phyloP scores from a whole-genome alignment of 257 asterid species.

The Rubia yunnanensis region DNA sequence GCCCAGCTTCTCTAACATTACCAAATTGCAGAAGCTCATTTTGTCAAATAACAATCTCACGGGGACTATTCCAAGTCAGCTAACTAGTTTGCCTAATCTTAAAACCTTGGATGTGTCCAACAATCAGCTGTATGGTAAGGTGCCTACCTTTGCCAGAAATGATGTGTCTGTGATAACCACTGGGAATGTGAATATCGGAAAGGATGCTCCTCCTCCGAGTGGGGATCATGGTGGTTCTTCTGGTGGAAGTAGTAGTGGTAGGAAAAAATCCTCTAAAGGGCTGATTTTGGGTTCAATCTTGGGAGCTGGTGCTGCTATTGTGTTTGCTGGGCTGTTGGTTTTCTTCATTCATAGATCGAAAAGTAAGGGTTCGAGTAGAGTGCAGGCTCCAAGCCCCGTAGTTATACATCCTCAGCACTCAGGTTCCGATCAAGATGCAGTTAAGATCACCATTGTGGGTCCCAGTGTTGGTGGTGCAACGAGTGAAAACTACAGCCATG shows the following conservation, averaged over 20 bases:
- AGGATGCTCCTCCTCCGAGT: slow-evolving; percentile 49
- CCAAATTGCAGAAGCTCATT: slow-evolving; percentile 41
- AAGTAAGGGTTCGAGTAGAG: slow-evolving; percentile 31
- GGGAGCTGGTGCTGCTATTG: slow-evolving; percentile 39
- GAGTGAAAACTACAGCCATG: slow-evolving; percentile 44
- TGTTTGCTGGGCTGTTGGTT: slow-evolving; percentile 36
- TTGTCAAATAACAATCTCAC: slow-evolving; percentile 44
- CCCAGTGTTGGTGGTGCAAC: slow-evolving; percentile 42
- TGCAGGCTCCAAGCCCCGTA: slow-evolving; percentile 38
- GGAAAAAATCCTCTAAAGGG: slow-evolving; percentile 43
- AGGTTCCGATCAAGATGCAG: slow-evolving; percentile 57
- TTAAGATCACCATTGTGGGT: slow-evolving; percentile 60
- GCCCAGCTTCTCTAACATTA: slow-evolving; percentile 36
- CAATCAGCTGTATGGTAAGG: slow-evolving; percentile 49
- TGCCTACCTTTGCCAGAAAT: slow-evolving; percentile 34
- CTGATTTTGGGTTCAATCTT: slow-evolving; percentile 56
- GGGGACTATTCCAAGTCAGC: slow-evolving; percentile 56
- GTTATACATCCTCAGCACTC: slow-evolving; percentile 78
- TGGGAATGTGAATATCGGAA: slow-evolving; percentile 55
- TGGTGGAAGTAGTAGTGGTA: slow-evolving; percentile 16
- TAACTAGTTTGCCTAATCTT: slow-evolving; percentile 41
- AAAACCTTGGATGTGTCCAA: slow-evolving; percentile 48
- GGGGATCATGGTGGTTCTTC: slow-evolving; percentile 13
- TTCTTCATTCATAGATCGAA: slow-evolving; percentile 37
- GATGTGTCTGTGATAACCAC: slow-evolving; percentile 29